phyloP scores from a whole-genome alignment of 2,329 filamentous ascomycete genomes.

The Trichophyton equinum region DNA sequence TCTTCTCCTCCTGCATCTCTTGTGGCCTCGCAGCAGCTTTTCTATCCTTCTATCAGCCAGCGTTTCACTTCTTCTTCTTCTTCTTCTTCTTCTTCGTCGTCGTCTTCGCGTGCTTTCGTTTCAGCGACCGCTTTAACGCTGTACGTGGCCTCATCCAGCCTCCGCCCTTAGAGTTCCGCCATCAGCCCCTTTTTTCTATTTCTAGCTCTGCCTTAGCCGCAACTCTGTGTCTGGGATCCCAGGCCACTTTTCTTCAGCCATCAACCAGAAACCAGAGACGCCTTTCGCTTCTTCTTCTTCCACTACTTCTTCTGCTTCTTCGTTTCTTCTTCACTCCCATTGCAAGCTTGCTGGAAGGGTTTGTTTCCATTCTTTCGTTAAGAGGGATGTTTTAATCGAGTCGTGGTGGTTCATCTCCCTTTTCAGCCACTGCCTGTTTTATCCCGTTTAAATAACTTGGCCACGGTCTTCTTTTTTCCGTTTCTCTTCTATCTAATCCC shows the following conservation, averaged over 20 bases:
- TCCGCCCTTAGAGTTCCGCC: neutral
- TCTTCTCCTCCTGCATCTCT: neutral
- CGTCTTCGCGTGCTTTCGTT: neutral
- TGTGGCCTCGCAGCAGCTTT: neutral
- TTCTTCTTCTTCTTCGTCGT: neutral
- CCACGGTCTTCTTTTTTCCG: neutral
- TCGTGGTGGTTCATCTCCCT: neutral
- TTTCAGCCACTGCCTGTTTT: neutral
- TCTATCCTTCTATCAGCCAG: neutral
- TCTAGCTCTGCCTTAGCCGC: slow-evolving; percentile 1
- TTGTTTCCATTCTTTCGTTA: slow-evolving; percentile 2
- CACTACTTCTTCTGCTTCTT: neutral
- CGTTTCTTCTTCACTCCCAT: neutral
- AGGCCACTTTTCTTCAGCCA: neutral
- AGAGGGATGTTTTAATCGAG: slow-evolving; percentile 1
- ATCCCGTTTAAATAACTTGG: neutral
- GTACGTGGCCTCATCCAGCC: neutral
- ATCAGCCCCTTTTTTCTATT: neutral
- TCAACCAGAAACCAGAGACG: neutral
- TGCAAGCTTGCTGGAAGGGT: slow-evolving; percentile 1
- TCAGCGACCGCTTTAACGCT: neutral
- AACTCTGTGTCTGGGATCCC: neutral
- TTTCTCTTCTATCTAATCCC: neutral
- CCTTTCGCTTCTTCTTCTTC: neutral
- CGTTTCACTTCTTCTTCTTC: neutral